These are phyloP conservation scores for Lactifluus echinatus DNA, from an alignment of 768 basidiomycete species.

Conservation along the genomic window DNA sequence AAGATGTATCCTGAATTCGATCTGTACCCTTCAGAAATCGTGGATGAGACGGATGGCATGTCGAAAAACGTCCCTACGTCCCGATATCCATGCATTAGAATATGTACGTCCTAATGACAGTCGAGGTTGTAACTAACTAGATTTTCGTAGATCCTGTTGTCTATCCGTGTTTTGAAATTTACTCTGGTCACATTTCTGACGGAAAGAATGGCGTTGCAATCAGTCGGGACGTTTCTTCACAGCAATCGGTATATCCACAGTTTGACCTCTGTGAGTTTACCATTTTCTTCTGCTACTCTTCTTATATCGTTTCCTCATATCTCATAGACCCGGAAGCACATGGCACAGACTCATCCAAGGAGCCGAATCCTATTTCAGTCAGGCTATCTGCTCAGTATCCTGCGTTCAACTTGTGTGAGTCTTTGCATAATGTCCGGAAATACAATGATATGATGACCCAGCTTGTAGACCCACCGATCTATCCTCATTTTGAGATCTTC, in stretches of 20 bases:
- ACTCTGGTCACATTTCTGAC: slow-evolving; percentile 7
- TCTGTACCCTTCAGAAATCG: slow-evolving; percentile 6
- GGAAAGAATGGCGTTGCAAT: neutral
- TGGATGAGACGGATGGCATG: neutral
- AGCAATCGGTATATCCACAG: neutral
- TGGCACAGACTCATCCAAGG: slow-evolving; percentile 2
- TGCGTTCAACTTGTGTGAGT: slow-evolving; percentile 23
- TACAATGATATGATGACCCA: neutral
- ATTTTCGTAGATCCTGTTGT: slow-evolving; percentile 4
- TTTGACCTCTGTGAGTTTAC: slow-evolving; percentile 8
- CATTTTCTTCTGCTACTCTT: neutral
- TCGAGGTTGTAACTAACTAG: neutral
- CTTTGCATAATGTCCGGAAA: neutral
- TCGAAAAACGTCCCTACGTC: neutral
- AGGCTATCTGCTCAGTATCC: slow-evolving; percentile 21
- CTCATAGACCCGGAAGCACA: slow-evolving; percentile 18
- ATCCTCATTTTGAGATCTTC: slow-evolving; percentile 24
- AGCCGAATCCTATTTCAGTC: neutral
- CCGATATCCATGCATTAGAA: neutral
- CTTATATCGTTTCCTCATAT: neutral
- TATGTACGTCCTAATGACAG: slow-evolving; percentile 1
- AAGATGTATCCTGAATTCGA: slow-evolving; percentile 12
- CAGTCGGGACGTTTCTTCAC: slow-evolving; percentile 18
- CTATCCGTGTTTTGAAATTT: slow-evolving; percentile 18
- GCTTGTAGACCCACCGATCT: slow-evolving; percentile 22